A percentile compares a stretch with the other conserved stretches of the same genome.
Conservation (phyloP, 805 yeast genomes). For the Candida pini region DNA sequence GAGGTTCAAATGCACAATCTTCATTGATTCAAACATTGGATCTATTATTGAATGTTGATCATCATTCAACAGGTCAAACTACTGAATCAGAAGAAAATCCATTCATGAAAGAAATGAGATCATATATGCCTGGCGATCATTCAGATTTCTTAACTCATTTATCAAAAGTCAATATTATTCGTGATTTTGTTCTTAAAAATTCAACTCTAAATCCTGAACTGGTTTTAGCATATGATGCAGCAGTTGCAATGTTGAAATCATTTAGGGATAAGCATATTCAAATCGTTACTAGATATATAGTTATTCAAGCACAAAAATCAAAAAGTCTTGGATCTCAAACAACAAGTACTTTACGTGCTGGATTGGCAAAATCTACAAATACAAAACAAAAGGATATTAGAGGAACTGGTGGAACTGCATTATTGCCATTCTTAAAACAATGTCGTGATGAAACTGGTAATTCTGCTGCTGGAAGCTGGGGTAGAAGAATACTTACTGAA, state of each 20-base stretch:
- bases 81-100: slow-evolving; percentile 24
- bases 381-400: slow-evolving; percentile 44
- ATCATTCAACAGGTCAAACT: slow-evolving; percentile 65
- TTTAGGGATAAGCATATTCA: slow-evolving; percentile 93
- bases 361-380: slow-evolving; percentile 47
- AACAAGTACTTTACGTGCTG: slow-evolving; percentile 57
- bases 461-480: slow-evolving; percentile 92
- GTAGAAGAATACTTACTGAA: slow-evolving; percentile 60
- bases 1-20: slow-evolving; percentile 93
- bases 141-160: slow-evolving; percentile 64
- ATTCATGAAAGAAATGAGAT: slow-evolving; percentile 79
- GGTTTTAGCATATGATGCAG: slow-evolving; percentile 75
- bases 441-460: slow-evolving; percentile 96
- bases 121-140: slow-evolving; percentile 87
- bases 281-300: slow-evolving; percentile 81
- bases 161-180: slow-evolving; percentile 50
- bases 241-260: slow-evolving; percentile 79
- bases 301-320: slow-evolving; percentile 66
- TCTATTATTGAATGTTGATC: slow-evolving; percentile 67
- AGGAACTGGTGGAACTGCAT: slow-evolving; percentile 94
- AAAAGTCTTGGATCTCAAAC: slow-evolving; percentile 42
- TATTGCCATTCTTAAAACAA: slow-evolving; percentile 88
- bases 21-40: slow-evolving; percentile 86
- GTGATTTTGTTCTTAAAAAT: slow-evolving; percentile 52
- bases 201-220: slow-evolving; percentile 46